Evolutionary conservation across 139 green algal genomes (phyloP).

Genomic region (Eudorina sp.): DNA sequence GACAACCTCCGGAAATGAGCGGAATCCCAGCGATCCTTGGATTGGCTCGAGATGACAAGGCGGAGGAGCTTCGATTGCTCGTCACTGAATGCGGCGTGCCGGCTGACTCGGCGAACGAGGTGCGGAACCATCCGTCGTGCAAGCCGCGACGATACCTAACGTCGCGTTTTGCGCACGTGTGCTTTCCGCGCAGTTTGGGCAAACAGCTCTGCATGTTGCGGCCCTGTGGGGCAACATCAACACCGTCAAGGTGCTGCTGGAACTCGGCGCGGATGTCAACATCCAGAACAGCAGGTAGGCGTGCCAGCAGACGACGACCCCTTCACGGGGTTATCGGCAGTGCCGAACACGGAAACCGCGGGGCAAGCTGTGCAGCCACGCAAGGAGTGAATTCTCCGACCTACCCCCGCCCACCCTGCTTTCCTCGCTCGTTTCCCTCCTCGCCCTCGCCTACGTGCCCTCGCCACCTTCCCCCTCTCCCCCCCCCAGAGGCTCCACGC

Average conservation of each 20-base stretch:
- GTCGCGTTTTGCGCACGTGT: too few relatives aligned
- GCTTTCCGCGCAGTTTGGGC: slow-evolving; percentile 64
- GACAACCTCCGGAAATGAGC: slow-evolving; percentile 20
- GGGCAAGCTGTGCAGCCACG: too few relatives aligned
- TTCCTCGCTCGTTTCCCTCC: too few relatives aligned
- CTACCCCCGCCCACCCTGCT: too few relatives aligned
- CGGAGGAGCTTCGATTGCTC: slow-evolving; percentile 35
- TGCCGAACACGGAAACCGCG: too few relatives aligned
- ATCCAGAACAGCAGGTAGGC: slow-evolving; percentile 57
- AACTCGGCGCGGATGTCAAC: slow-evolving; percentile 66
- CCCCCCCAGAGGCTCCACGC: slow-evolving; percentile 59
- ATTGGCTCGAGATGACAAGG: slow-evolving; percentile 63
- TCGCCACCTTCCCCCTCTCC: too few relatives aligned
- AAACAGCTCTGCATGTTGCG: slow-evolving; percentile 75
- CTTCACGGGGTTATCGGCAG: too few relatives aligned
- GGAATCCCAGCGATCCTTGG: slow-evolving; percentile 34
- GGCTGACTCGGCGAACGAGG: slow-evolving; percentile 55
- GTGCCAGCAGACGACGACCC: too few relatives aligned
- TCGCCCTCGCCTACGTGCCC: too few relatives aligned
- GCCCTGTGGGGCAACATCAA: slow-evolving; percentile 60
- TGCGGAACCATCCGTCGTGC: slow-evolving; percentile 20
- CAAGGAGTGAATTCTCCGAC: too few relatives aligned
- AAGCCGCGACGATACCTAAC: not conserved
- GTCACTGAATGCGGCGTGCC: slow-evolving; percentile 39
- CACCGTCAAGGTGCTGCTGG: slow-evolving; percentile 58